These are phyloP conservation scores for Apiospora sp. DNA, from an alignment of 2,329 filamentous ascomycete genomes.

Conservation along the genomic window DNA sequence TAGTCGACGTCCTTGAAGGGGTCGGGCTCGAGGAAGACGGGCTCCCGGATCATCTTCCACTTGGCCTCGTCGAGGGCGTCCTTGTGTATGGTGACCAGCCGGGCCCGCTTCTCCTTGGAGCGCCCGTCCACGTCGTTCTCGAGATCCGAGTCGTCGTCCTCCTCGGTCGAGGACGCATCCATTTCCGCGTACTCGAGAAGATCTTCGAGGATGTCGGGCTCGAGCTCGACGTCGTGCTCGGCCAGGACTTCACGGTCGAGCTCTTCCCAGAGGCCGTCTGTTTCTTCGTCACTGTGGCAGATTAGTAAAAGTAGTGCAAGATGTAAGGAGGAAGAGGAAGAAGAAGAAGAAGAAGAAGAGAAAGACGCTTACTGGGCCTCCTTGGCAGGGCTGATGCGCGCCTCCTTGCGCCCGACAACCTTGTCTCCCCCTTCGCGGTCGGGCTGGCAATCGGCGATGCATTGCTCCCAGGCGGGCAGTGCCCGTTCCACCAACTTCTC, in stretches of 20 bases:
- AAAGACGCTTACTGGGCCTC: neutral
- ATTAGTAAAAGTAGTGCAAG: neutral
- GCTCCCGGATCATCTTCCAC: constrained; percentile 26
- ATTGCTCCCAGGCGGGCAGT: constrained; percentile 52
- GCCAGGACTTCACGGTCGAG: constrained; percentile 4
- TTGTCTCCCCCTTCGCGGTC: neutral
- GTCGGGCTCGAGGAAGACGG: constrained; percentile 33
- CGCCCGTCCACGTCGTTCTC: neutral
- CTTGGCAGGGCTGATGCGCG: neutral
- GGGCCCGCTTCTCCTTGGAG: neutral
- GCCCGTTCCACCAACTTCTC: constrained; percentile 46
- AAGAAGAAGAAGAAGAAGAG: neutral
- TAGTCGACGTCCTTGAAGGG: neutral
- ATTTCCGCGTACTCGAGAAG: neutral
- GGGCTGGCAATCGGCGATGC: constrained; percentile 27
- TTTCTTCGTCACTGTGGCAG: neutral
- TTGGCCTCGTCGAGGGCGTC: neutral
- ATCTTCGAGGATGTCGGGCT: neutral
- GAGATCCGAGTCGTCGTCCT: neutral
- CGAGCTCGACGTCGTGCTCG: neutral
- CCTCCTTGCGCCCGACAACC: neutral
- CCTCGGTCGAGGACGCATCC: too few relatives aligned
- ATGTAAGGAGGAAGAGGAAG: too few relatives aligned
- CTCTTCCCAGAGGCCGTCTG: constrained; percentile 3
- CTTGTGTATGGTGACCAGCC: neutral